Conservation (phyloP, 305 asterid species). For the Fraxinus baroniana region DNA sequence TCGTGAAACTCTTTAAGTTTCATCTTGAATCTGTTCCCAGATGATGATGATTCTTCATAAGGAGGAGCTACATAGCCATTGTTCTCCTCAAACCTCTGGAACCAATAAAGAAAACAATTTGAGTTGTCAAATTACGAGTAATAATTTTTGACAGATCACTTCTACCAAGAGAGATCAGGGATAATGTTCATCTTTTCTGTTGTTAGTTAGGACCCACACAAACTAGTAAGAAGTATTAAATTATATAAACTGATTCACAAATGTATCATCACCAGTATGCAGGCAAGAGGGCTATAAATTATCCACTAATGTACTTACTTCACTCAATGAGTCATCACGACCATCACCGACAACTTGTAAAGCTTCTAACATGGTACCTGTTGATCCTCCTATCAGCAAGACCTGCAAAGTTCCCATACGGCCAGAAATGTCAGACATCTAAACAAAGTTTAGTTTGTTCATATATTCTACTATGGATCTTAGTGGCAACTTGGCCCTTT, state of each 20-base stretch:
- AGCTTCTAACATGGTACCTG: slow-evolving; percentile 98
- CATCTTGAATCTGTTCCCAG: slow-evolving; percentile 89
- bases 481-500: background rate
- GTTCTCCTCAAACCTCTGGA: slow-evolving; percentile 72
- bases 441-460: background rate
- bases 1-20: slow-evolving; percentile 82
- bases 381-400: slow-evolving; percentile 95
- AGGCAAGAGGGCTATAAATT: background rate
- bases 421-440: slow-evolving; percentile 13
- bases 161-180: slow-evolving; percentile 4
- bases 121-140: background rate
- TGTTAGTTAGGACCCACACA: slow-evolving; percentile 8
- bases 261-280: slow-evolving; percentile 21
- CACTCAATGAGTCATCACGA: slow-evolving; percentile 60
- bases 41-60: slow-evolving; percentile 73
- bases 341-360: slow-evolving; percentile 90
- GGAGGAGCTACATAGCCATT: slow-evolving; percentile 79
- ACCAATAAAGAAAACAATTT: slow-evolving; percentile 8
- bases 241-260: slow-evolving; percentile 7
- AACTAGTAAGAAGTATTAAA: slow-evolving; percentile 1
- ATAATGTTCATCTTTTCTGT: slow-evolving; percentile 7
- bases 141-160: slow-evolving; percentile 14
- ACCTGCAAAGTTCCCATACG: slow-evolving; percentile 53
- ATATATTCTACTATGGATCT: background rate
- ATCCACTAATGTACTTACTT: slow-evolving; percentile 48